These are phyloP conservation scores for Ogataea saltuana DNA, from an alignment of 805 yeast species.

Conservation along the genomic window DNA sequence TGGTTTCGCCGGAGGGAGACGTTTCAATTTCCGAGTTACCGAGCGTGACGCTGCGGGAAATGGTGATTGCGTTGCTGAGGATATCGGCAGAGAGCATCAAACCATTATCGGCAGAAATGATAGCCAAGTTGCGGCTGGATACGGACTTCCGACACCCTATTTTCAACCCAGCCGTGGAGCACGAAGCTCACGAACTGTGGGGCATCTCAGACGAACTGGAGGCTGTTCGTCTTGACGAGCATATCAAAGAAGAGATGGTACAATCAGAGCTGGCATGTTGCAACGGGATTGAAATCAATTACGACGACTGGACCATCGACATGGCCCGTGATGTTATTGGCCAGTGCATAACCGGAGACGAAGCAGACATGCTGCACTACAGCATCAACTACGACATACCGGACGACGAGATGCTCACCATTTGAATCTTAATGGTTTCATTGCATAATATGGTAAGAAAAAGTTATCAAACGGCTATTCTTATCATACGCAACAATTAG, in stretches of 20 bases:
- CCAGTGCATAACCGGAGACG: conserved; percentile 68
- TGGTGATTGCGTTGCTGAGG: conserved; percentile 33
- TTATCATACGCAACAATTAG: conserved; percentile 15
- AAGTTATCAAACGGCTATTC: conserved; percentile 11
- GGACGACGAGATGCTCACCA: conserved; percentile 23
- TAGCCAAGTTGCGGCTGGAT: conserved; percentile 24
- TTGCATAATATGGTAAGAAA: neutral
- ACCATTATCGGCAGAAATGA: conserved; percentile 26
- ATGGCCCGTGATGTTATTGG: conserved; percentile 71
- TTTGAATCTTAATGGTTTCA: neutral
- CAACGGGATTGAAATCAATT: conserved; percentile 64
- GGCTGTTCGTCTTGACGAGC: conserved; percentile 22
- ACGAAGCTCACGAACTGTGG: conserved; percentile 39
- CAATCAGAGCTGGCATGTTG: conserved; percentile 36
- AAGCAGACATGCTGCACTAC: conserved; percentile 70
- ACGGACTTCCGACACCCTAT: conserved; percentile 22
- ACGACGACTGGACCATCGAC: conserved; percentile 62
- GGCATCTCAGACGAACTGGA: conserved; percentile 23
- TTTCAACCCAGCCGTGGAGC: conserved; percentile 28
- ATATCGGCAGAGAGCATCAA: conserved; percentile 36
- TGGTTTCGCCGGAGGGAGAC: conserved; percentile 35
- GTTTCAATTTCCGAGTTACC: conserved; percentile 28
- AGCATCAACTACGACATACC: conserved; percentile 54
- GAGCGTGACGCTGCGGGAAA: conserved; percentile 31
- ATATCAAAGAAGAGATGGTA: conserved; percentile 33